Conservation (phyloP, 2,329 filamentous ascomycete species). For the Ceratocystis cacaofunesta region DNA sequence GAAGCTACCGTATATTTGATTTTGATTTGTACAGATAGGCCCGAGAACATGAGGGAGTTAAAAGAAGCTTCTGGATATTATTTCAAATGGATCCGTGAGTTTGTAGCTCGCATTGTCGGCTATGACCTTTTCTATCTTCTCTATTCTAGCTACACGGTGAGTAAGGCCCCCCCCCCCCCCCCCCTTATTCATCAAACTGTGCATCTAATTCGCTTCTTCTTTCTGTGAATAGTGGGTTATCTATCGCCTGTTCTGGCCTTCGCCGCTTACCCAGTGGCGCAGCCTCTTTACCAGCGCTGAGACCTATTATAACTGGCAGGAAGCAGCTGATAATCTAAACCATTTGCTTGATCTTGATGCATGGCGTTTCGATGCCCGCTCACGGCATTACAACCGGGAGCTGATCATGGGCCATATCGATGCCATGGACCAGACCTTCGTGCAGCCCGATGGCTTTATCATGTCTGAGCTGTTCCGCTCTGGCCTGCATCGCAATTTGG, state of each 20-base stretch:
- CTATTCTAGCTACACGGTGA: constrained; percentile 4
- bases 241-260: constrained; percentile 11
- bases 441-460: constrained; percentile 55
- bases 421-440: constrained; percentile 52
- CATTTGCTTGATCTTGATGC: constrained; percentile 64
- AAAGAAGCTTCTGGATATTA: background rate
- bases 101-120: constrained; percentile 4
- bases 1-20: background rate
- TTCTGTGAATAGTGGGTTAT: constrained; percentile 10
- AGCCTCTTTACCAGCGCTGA: constrained; percentile 46
- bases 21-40: background rate
- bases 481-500: constrained; percentile 63
- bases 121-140: constrained; percentile 13
- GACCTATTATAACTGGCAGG: constrained; percentile 74
- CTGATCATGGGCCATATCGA: constrained; percentile 66
- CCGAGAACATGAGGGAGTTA: background rate
- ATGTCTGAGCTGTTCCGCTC: constrained; percentile 70
- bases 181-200: background rate
- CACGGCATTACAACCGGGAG: constrained; percentile 70
- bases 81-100: constrained; percentile 2
- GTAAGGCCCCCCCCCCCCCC: too few relatives aligned
- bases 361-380: constrained; percentile 72
- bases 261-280: constrained; percentile 13
- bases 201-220: background rate
- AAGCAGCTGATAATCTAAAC: constrained; percentile 70